Evolutionary conservation across 257 asterid genomes (phyloP), one percentile per base, ranked within the genome.

Genomic region (Euphrasia confusa): DNA sequence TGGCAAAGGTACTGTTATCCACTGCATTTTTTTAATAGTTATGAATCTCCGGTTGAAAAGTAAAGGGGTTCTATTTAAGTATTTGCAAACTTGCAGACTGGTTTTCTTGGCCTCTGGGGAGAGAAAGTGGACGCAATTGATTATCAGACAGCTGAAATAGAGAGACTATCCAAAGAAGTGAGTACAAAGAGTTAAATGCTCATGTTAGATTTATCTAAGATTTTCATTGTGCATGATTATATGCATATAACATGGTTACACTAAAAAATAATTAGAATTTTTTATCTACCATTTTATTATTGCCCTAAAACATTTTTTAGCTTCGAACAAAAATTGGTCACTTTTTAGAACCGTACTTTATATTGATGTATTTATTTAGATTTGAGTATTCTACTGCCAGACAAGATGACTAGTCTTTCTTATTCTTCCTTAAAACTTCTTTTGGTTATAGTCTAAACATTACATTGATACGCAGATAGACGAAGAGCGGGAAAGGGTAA

Each of bases 41-140:
- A 60, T 26, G 28, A 54, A 5, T 59, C 65, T 10, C 66, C 60
- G 40, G 17, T 73, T 40, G 30, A 50, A 64, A 63, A 53, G 61
- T 65, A 9, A 52, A 18, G 63, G 14, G 54, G 13, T 60, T 10
- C 28, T 30, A 12, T 52, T 65, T 50, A 55, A 59, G 70, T 35
- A 12, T 59, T 72, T 70, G 74, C 53, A 55, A 53, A 75, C 63
- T 74, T 69, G 72, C 95, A 88, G 97, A 83, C 83, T 73, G 97
- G 98, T 58, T 86, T 79, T 75, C 95, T 92, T 62, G 96, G 98
- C 60, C 84, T 84, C 37, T 74, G 74, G 13, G 98, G 98, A 35
- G 74, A 86, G 68, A 80, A 76, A 45, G 86, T 92, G 70, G 97
- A 92, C 69, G 95, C 95, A 40, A 86, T 92, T 70, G 88, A 92